Conservation (phyloP, 75 land plant genomes). For the Pinus albicaulis region DNA sequence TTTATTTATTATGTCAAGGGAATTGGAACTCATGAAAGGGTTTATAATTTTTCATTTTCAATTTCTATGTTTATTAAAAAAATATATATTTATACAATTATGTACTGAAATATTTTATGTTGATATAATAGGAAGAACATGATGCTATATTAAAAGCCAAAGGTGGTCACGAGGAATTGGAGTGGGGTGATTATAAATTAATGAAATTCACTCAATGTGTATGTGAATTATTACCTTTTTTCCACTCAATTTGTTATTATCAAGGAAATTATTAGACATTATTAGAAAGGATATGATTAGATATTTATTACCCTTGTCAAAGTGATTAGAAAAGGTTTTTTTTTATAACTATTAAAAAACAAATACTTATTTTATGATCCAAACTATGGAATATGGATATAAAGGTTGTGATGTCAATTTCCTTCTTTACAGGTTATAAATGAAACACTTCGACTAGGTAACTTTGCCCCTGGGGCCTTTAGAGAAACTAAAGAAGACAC, state of each 20-base stretch:
- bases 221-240: not conserved
- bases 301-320: not conserved
- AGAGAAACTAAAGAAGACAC: not conserved
- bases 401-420: too few species aligned
- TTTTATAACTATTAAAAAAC: too few species aligned
- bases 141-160: not conserved
- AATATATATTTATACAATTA: too few species aligned
- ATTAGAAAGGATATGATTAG: too few species aligned
- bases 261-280: too few species aligned
- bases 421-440: not conserved
- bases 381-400: too few species aligned
- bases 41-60: not conserved
- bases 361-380: too few species aligned
- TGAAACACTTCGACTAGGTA: slow-evolving; percentile 1
- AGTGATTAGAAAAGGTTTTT: too few species aligned
- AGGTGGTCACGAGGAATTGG: not conserved
- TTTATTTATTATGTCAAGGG: not conserved
- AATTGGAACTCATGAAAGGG: not conserved
- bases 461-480: not conserved
- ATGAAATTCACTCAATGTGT: slow-evolving; percentile 8
- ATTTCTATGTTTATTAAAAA: not conserved
- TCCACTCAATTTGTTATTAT: not conserved
- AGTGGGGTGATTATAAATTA: not conserved
- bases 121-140: not conserved
- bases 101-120: not conserved